Evolutionary conservation across 176 grass and related monocot species (phyloP), one percentile per base, ranked within the genome.

Genomic region (Urochloa ruziziensis): DNA sequence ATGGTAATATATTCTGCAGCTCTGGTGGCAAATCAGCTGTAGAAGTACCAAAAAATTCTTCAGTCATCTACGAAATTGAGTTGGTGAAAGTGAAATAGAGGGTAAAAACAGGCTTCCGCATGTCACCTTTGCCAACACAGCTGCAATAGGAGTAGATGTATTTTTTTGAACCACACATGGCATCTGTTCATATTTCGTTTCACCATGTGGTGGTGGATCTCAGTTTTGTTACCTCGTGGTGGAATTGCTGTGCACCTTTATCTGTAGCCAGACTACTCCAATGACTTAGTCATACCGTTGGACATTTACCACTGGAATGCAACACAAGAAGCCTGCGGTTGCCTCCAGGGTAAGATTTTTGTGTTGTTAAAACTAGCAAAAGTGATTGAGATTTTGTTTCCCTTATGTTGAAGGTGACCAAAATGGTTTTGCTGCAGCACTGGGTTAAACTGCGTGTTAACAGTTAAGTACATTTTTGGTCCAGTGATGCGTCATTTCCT

Each of bases 61-160:
- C 87, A 77, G 53, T 98, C 37, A 71, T 91, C 24, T 98, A 95
- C 60, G 91, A 98, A 72, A 83, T 98, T 17, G 93, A 95, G 77
- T 70, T 98, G 62, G 73, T 87, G 37, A 86, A 87, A 62, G 91
- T 95, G 35, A 65, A 81, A 69, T 91, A 70, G 82, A 40, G 63
- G 51, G 48, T 34, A 34, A 53, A 21, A 56, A 77, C 24, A n/a
- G 19, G 10, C 33, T 72, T 77, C 17, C 51, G 28, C 58, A 14
- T 10, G 65, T 71, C 33, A 19, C 25, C 2, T 70, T 17, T 6
- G 40, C 30, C 13, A 14, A 70, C 23, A 25, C 28, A 33, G 30
- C 51, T 42, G 17, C 6, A 49, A 63, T 16, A 11, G 1, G 16
- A 24, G 32, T 35, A 15, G 46, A 32, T 23, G 53, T 11, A 42